These are phyloP conservation scores for Yamadazyma jaroonii DNA, from an alignment of 1,139 yeast genomes.

Conservation along the genomic window DNA sequence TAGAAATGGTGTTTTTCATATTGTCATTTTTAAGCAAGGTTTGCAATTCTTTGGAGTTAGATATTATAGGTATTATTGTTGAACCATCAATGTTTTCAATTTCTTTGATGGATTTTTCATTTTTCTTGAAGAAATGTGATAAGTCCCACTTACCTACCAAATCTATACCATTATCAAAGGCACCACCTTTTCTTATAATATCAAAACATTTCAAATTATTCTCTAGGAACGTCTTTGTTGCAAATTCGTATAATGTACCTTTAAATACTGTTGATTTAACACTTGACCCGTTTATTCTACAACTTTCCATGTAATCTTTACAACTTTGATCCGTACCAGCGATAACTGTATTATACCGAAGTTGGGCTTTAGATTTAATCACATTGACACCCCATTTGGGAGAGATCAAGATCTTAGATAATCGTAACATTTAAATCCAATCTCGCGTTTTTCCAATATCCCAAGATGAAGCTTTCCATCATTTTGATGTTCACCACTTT, in stretches of 20 bases:
- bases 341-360: neutral
- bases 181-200: slow-evolving; percentile 53
- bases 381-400: too few relatives aligned
- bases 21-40: slow-evolving; percentile 6
- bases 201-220: slow-evolving; percentile 41
- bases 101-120: slow-evolving; percentile 8
- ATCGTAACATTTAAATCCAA: too few relatives aligned
- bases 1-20: slow-evolving; percentile 15
- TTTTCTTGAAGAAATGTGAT: slow-evolving; percentile 20
- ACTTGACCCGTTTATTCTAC: slow-evolving; percentile 21
- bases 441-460: neutral
- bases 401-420: too few relatives aligned
- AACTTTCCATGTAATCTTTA: slow-evolving; percentile 27
- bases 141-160: slow-evolving; percentile 61
- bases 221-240: slow-evolving; percentile 47
- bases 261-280: slow-evolving; percentile 49
- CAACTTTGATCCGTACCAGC: slow-evolving; percentile 1
- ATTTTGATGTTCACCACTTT: neutral
- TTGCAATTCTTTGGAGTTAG: slow-evolving; percentile 16
- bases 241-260: slow-evolving; percentile 70
- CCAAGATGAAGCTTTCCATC: neutral
- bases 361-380: neutral
- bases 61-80: slow-evolving; percentile 14
- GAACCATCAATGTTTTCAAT: neutral
- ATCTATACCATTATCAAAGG: slow-evolving; percentile 74